Evolutionary conservation across 2,329 filamentous ascomycete species (phyloP), one percentile per base, ranked within the genome.

Genomic region (Ophiognomonia clavigignenti-juglandacearum): DNA sequence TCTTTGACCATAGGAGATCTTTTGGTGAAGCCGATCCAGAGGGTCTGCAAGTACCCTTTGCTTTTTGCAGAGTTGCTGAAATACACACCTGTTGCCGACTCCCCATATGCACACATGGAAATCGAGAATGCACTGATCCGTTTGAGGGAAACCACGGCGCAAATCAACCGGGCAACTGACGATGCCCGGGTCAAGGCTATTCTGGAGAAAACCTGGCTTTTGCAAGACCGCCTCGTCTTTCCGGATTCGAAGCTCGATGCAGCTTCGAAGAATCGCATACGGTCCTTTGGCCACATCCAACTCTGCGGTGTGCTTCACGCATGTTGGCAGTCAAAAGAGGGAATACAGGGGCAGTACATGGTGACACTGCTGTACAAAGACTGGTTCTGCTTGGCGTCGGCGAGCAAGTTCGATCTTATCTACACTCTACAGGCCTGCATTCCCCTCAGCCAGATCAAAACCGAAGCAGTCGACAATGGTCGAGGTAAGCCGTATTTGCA

Each of bases 21-120:
- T 5, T 74, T 97, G 46, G 90, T 96, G 56, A 97, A 97, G 88
- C 93, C 92, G 0, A 91, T 96, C 18, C 92, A 98, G 66, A 80
- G 92, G 46, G 79, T 96, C 19, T 95, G 89, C 70, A 89, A 86
- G 67, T 97, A 97, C 60, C 89, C 89, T 10, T 72, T 98, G 4
- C 72, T 97, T 2, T 91, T 97, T 59, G 77, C 82, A 5, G 89
- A 96, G 58, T 73, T 98, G 8, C 74, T 91, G 50, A 91, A 86
- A 58, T 78, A 85, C 55, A 96, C 91, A 0, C 88, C 89, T 2
- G 86, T 88, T 1, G 83, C 79, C 46, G 92, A 97, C 60, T 95
- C 90, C 58, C 89, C 90, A 0, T 82, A 82, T 51, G 85, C 89
- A 1, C 86, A 96, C 64, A 82, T 85, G 61, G 85, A 88, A 44